Evolutionary conservation across 2,329 filamentous ascomycete species (phyloP).

Genomic region (Cercospora nicotianae): DNA sequence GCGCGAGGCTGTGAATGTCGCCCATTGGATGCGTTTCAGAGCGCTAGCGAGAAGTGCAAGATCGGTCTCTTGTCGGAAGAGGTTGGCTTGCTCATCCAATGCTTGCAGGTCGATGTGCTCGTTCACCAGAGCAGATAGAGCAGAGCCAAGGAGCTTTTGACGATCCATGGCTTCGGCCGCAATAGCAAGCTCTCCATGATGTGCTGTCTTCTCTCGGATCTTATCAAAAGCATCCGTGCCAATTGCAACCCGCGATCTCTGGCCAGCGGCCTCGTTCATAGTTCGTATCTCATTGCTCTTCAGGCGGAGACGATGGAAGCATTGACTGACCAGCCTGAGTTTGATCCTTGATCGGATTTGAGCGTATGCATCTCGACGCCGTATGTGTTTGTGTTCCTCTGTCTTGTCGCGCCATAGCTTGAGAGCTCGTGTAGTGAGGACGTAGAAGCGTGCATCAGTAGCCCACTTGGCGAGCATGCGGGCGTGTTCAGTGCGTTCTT

Average conservation of each 20-base stretch:
- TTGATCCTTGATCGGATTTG: slow-evolving; percentile 56
- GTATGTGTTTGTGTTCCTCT: slow-evolving; percentile 51
- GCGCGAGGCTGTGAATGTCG: slow-evolving; percentile 56
- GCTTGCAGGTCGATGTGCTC: slow-evolving; percentile 30
- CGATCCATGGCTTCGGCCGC: slow-evolving; percentile 38
- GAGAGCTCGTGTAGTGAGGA: slow-evolving; percentile 51
- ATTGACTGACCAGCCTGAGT: slow-evolving; percentile 52
- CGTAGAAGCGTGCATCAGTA: slow-evolving; percentile 57
- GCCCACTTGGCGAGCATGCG: slow-evolving; percentile 55
- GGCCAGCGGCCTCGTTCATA: slow-evolving; percentile 44
- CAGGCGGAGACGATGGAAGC: slow-evolving; percentile 43
- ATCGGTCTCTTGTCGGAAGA: slow-evolving; percentile 49
- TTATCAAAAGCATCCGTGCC: slow-evolving; percentile 36
- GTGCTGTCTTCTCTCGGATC: slow-evolving; percentile 39
- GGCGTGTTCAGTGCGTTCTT: slow-evolving; percentile 44
- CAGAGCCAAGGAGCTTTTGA: slow-evolving; percentile 37
- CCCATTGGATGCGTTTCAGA: slow-evolving; percentile 59
- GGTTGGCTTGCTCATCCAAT: slow-evolving; percentile 46
- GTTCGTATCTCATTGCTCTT: slow-evolving; percentile 38
- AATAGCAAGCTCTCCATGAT: slow-evolving; percentile 29
- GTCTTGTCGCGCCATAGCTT: slow-evolving; percentile 55
- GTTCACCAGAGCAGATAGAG: slow-evolving; percentile 37
- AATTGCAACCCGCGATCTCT: slow-evolving; percentile 38
- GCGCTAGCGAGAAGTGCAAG: slow-evolving; percentile 49
- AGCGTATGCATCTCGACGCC: slow-evolving; percentile 58